phyloP scores from a whole-genome alignment of 164 flowering plant species.

The Saururus chinensis region DNA sequence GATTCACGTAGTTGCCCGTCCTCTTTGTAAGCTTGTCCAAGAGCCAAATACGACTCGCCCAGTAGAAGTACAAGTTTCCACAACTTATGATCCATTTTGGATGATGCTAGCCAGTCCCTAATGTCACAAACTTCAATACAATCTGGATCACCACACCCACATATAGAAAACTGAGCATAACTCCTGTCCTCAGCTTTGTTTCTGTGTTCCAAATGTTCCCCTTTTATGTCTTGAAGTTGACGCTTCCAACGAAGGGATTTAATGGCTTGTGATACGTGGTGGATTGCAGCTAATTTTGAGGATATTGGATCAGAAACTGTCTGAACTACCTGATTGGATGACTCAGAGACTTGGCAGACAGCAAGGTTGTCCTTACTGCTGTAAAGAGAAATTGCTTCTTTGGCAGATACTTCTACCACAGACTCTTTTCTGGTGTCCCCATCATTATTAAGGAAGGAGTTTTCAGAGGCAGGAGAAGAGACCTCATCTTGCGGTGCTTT shows the following conservation, averaged over 20 bases:
- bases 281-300: slow-evolving; percentile 86
- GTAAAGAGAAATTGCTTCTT: background rate
- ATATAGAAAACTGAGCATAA: slow-evolving; percentile 37
- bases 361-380: slow-evolving; percentile 5
- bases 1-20: slow-evolving; percentile 69
- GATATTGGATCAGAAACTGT: slow-evolving; percentile 68
- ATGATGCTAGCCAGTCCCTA: slow-evolving; percentile 82
- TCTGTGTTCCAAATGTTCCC: slow-evolving; percentile 24
- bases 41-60: slow-evolving; percentile 96
- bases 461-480: slow-evolving; percentile 16
- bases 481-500: slow-evolving; percentile 24
- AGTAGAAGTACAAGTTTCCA: slow-evolving; percentile 95
- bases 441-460: slow-evolving; percentile 10
- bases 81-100: slow-evolving; percentile 74
- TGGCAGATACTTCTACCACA: background rate
- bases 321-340: slow-evolving; percentile 28
- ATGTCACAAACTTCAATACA: slow-evolving; percentile 98
- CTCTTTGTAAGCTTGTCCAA: slow-evolving; percentile 85
- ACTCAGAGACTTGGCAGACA: slow-evolving; percentile 23
- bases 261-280: slow-evolving; percentile 95
- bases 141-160: slow-evolving; percentile 92
- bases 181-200: slow-evolving; percentile 22
- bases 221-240: slow-evolving; percentile 48
- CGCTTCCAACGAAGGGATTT: slow-evolving; percentile 90
- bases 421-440: slow-evolving; percentile 14